Percentiles rank a stretch among this genome's conserved stretches.
phyloP scores from a whole-genome alignment of 75 land plant genomes.

The Azolla pinnata region DNA sequence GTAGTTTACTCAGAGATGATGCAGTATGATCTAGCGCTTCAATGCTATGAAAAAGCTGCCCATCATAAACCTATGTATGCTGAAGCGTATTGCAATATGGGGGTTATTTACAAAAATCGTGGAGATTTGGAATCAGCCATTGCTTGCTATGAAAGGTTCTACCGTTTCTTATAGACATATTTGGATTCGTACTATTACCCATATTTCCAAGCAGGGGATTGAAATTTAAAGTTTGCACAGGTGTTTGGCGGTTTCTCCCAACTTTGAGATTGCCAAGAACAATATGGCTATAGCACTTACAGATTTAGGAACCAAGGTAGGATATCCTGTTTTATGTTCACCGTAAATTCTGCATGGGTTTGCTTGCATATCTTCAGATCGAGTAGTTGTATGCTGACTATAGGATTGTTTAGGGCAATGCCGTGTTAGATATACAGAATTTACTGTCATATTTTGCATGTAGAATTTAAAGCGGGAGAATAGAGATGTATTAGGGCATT shows the following conservation, averaged over 20 bases:
- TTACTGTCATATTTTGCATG: too few relatives aligned
- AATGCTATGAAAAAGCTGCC: slow-evolving; percentile 94
- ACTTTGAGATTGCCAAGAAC: slow-evolving; percentile 97
- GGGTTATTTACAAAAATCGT: slow-evolving; percentile 91
- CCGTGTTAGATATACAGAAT: too few relatives aligned
- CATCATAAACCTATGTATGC: slow-evolving; percentile 95
- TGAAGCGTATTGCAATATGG: slow-evolving; percentile 99
- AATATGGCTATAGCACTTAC: slow-evolving; percentile 99
- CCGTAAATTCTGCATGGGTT: too few relatives aligned
- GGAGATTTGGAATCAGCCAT: slow-evolving; percentile 91
- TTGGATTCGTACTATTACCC: background rate
- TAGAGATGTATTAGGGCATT: too few relatives aligned
- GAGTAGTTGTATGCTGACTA: too few relatives aligned
- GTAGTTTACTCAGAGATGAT: slow-evolving; percentile 98
- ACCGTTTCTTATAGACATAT: background rate
- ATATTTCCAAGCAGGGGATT: too few relatives aligned
- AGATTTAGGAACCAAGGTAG: slow-evolving; percentile 92
- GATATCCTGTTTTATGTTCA: too few relatives aligned
- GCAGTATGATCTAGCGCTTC: slow-evolving; percentile 87
- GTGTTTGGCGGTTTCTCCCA: slow-evolving; percentile 91
- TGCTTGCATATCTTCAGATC: too few relatives aligned
- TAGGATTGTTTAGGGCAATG: too few relatives aligned
- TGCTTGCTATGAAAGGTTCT: slow-evolving; percentile 96
- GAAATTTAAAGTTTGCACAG: slow-evolving; percentile 33
- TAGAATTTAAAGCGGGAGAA: too few relatives aligned